phyloP scores from a whole-genome alignment of 345 rosid species.

The Eucalyptus curtisii region DNA sequence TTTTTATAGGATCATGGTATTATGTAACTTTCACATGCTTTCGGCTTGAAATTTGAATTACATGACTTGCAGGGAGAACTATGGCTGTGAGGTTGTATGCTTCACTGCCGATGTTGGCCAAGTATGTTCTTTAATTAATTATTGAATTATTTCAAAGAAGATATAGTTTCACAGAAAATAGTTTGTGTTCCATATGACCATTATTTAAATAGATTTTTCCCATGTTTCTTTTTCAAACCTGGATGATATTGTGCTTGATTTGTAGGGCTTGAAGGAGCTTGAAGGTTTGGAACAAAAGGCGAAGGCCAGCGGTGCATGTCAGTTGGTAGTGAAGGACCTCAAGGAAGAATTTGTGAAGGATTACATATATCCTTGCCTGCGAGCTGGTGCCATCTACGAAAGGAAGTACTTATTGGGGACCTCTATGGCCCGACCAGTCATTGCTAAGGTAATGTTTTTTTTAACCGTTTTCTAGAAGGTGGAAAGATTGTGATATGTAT shows the following conservation, averaged over 20 bases:
- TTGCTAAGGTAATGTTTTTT: conserved; percentile 59
- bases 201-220: background rate
- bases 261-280: conserved; percentile 73
- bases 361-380: conserved; percentile 75
- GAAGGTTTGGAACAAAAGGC: conserved; percentile 96
- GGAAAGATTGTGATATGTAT: background rate
- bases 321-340: conserved; percentile 85
- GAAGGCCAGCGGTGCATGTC: conserved; percentile 93
- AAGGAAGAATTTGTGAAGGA: conserved; percentile 87
- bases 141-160: background rate
- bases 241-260: background rate
- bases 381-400: conserved; percentile 93
- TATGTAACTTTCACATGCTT: background rate
- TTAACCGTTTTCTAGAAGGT: background rate
- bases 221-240: background rate
- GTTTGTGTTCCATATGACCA: background rate
- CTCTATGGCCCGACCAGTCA: conserved; percentile 98
- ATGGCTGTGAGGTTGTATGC: conserved; percentile 99
- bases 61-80: conserved; percentile 56
- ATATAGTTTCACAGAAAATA: background rate
- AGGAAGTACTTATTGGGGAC: conserved; percentile 94
- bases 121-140: conserved; percentile 23
- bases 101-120: conserved; percentile 99
- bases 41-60: background rate
- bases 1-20: background rate